Evolutionary conservation across 306 rosid species (phyloP).

Genomic region (Quillaja saponaria): DNA sequence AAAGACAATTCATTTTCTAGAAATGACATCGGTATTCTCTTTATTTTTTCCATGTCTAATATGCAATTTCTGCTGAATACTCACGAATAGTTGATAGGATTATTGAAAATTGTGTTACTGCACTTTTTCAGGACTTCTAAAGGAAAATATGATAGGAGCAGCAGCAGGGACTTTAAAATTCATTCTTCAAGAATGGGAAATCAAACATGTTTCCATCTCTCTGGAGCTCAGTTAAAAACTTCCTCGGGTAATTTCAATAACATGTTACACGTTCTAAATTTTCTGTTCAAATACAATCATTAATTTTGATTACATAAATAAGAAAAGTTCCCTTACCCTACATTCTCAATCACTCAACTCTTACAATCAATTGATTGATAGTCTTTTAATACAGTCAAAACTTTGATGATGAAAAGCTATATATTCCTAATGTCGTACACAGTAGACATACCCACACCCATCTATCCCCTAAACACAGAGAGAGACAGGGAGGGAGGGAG

Average conservation of each 20-base stretch:
- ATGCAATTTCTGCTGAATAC: constrained; percentile 6
- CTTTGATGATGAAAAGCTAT: neutral
- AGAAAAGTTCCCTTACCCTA: neutral
- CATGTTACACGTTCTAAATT: constrained; percentile 10
- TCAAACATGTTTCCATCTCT: constrained; percentile 35
- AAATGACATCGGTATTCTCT: constrained; percentile 40
- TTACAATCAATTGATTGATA: no score
- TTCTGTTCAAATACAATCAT: constrained; percentile 16
- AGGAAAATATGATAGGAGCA: constrained; percentile 35
- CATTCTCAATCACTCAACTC: no score
- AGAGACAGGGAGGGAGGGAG: no score
- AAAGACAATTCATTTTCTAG: constrained; percentile 37
- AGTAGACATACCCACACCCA: no score
- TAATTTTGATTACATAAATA: neutral
- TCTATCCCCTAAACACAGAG: no score
- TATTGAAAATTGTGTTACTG: constrained; percentile 5
- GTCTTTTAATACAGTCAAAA: neutral
- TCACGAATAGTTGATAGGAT: neutral
- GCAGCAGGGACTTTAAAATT: constrained; percentile 29
- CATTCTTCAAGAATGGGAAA: constrained; percentile 35
- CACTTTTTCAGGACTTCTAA: constrained; percentile 42
- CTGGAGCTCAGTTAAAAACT: constrained; percentile 62
- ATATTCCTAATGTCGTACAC: no score
- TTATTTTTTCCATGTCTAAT: neutral
- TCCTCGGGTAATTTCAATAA: constrained; percentile 59